phyloP scores from a whole-genome alignment of 192 early-diverging fungal genomes.

The Gonapodya prolifera region DNA sequence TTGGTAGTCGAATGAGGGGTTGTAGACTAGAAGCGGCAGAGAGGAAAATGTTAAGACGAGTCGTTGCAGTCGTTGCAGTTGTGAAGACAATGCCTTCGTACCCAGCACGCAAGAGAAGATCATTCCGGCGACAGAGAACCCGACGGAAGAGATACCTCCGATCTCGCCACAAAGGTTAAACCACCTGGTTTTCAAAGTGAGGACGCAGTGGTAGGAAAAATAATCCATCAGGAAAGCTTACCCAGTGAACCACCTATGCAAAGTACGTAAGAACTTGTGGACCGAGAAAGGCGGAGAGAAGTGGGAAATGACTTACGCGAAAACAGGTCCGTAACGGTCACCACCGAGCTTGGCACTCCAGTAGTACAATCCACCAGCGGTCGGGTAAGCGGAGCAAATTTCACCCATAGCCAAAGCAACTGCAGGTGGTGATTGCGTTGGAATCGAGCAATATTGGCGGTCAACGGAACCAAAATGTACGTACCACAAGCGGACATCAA shows the following conservation, averaged over 20 bases:
- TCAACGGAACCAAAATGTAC: background rate
- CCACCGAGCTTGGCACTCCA: constrained; percentile 26
- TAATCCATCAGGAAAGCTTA: no score
- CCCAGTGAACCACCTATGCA: constrained; percentile 1
- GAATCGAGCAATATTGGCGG: no score
- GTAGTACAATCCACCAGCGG: constrained; percentile 7
- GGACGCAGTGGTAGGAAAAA: no score
- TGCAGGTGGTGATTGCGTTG: constrained; percentile 13
- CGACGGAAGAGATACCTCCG: background rate
- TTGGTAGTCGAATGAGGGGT: background rate
- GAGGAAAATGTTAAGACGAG: background rate
- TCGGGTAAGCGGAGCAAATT: constrained; percentile 14
- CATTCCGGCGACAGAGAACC: background rate
- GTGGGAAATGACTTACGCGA: constrained; percentile 24
- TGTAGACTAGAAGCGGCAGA: background rate
- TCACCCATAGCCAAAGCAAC: constrained; percentile 26
- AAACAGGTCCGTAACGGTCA: constrained; percentile 19
- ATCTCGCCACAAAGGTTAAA: background rate
- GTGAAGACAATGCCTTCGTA: background rate
- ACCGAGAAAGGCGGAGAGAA: constrained; percentile 9
- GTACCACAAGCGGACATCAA: background rate
- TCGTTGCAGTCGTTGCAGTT: background rate
- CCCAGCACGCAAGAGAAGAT: background rate
- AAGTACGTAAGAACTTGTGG: background rate
- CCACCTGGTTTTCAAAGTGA: no score